These are phyloP conservation scores for Mortierella sp. DNA, from an alignment of 371 early-diverging fungal species.

Conservation along the genomic window DNA sequence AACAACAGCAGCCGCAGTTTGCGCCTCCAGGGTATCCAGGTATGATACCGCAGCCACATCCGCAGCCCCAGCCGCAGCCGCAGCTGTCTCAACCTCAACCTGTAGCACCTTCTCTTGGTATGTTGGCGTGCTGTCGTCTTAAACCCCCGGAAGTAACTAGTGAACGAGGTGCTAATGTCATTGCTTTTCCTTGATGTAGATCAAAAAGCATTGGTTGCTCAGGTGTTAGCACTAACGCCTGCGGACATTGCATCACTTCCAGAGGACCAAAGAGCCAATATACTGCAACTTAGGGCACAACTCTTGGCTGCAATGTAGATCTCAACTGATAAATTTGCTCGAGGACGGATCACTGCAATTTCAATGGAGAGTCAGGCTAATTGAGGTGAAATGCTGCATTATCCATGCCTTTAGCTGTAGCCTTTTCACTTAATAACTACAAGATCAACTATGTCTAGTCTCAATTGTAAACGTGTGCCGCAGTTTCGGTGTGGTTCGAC, in stretches of 20 bases:
- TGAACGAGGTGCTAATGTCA: too few relatives aligned
- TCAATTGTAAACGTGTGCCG: too few relatives aligned
- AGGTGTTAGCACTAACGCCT: constrained; percentile 66
- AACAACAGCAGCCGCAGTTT: constrained; percentile 26
- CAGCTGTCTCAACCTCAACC: constrained; percentile 8
- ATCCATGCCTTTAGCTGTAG: too few relatives aligned
- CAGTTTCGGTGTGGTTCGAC: too few relatives aligned
- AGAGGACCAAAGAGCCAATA: constrained; percentile 64
- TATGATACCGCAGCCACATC: constrained; percentile 41
- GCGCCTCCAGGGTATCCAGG: constrained; percentile 42
- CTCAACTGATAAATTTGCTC: too few relatives aligned
- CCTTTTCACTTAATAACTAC: too few relatives aligned
- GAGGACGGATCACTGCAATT: too few relatives aligned
- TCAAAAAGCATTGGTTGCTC: constrained; percentile 66
- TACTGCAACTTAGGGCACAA: constrained; percentile 58
- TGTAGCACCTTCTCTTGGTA: constrained; percentile 32
- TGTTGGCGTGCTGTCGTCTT: background rate
- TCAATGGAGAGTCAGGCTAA: too few relatives aligned
- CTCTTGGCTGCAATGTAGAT: constrained; percentile 17
- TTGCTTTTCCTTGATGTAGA: too few relatives aligned
- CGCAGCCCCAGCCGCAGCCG: constrained; percentile 24
- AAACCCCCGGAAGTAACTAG: too few relatives aligned
- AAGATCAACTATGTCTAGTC: too few relatives aligned
- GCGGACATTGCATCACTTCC: constrained; percentile 69
- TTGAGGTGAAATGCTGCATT: too few relatives aligned